Base-by-base conservation (phyloP, 2,329 filamentous ascomycete species). In the Fusarium bactridioides region DNA sequence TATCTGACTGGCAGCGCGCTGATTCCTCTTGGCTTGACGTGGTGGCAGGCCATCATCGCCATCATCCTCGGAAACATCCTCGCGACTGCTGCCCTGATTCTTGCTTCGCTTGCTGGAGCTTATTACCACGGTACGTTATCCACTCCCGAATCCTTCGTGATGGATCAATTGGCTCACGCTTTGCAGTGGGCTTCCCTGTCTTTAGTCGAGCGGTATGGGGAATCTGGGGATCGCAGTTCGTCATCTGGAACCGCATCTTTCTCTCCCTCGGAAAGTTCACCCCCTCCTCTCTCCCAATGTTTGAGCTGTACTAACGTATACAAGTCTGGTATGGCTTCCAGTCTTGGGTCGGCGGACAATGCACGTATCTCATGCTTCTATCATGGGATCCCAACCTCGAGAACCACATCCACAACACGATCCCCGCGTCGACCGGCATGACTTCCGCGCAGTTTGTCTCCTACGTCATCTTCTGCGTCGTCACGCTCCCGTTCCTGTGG, bases 341-440 rank as follows among this genome's bases (percentile, higher is more conserved):
- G 57, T 81, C 83, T 9, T 86, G 83, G 82, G 82, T 85, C 44
- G 84, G 84, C 18, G 84, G 84, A 6, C 79, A 84, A 73, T 85
- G 83, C 54, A 69, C 85, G 61, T 84, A 85, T 56, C 79, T 86
- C 48, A 83, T 84, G 56, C 78, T 86, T 10, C 81, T 83, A 16
- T 83, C 85, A 4, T 83, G 84, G 75, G 83, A 83, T 71, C 84
- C 84, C 16, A 78, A 79, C 12, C 78, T 85, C 38, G 83, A 85
- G 60, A 54, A 79, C 1, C 82, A 82, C 66, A 81, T 86, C 47
- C 81, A 79, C 19, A 85, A 85, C 72, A 78, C 75, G 43, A 82
- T 86, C 54, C 80, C 84, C 9, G 74, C 69, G 3, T 77, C 77
- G 25, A 84, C 82, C 3, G 82, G 82, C 29, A 84, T 84, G 79